Evolutionary conservation across 495 filamentous ascomycete genomes (phyloP).

Genomic region (Hypoxylon subgilvum): DNA sequence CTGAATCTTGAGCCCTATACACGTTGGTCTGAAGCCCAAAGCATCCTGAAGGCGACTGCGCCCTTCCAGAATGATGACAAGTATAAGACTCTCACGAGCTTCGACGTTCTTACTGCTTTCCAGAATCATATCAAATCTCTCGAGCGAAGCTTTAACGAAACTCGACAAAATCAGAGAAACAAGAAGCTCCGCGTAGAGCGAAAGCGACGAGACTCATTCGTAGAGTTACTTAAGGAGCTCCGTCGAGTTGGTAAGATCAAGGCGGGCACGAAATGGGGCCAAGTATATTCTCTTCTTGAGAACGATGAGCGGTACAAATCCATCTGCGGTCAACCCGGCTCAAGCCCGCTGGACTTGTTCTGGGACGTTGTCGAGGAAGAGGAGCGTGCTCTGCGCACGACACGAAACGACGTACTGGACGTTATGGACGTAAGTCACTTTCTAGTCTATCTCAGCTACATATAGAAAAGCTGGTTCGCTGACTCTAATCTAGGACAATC

Average conservation of each 20-base stretch:
- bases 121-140: constrained; percentile 92
- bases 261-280: constrained; percentile 87
- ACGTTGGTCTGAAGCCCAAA: constrained; percentile 89
- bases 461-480: background rate
- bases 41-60: constrained; percentile 76
- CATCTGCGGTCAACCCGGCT: constrained; percentile 86
- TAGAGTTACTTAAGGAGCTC: constrained; percentile 74
- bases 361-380: constrained; percentile 97
- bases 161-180: constrained; percentile 83
- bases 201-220: constrained; percentile 80
- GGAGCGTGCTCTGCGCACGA: constrained; percentile 78
- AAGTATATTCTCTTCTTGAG: constrained; percentile 77
- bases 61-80: constrained; percentile 84
- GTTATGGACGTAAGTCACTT: constrained; percentile 77
- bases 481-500: constrained; percentile 69
- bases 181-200: constrained; percentile 80
- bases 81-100: constrained; percentile 85
- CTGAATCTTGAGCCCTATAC: constrained; percentile 91
- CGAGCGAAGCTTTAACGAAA: constrained; percentile 88
- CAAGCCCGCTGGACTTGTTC: constrained; percentile 90
- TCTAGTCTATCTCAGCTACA: background rate
- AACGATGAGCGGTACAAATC: constrained; percentile 83
- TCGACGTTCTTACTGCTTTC: constrained; percentile 90
- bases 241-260: constrained; percentile 82
- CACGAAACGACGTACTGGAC: constrained; percentile 84